A percentile compares a stretch with the other conserved stretches of the same genome.
Conservation (phyloP, 257 asterid genomes). For the Nicotiana obtusifolia region DNA sequence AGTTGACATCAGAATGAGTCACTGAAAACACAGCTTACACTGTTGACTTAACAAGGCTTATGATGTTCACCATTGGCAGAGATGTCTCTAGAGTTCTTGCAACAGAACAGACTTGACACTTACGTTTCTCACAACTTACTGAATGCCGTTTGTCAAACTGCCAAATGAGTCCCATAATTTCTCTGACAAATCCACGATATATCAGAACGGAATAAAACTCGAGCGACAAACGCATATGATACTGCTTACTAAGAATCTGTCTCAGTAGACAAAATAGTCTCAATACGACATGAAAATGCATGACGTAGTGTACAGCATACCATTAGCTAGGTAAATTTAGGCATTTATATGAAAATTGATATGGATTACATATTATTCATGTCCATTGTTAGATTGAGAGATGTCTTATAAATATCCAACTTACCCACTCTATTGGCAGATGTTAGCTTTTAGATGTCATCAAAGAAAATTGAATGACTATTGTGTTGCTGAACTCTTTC, state of each 20-base stretch:
- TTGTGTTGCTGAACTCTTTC: not conserved
- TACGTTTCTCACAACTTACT: not conserved
- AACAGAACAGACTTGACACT: not conserved
- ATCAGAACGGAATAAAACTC: not conserved
- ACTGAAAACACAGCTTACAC: not conserved
- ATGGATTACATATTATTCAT: not conserved
- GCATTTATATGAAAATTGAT: not conserved
- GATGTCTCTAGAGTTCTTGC: not conserved
- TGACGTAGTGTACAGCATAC: not conserved
- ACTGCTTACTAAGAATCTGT: not conserved
- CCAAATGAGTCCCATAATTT: not conserved
- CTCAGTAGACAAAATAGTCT: not conserved
- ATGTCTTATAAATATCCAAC: not conserved
- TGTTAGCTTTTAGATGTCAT: not conserved
- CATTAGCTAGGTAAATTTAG: not conserved
- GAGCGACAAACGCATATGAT: not conserved
- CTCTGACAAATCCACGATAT: not conserved
- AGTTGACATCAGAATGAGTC: not conserved
- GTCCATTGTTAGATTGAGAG: not conserved
- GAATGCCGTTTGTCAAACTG: not conserved
- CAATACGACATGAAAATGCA: not conserved
- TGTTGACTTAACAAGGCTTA: not conserved
- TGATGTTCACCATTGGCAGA: not conserved
- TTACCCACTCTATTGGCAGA: not conserved
- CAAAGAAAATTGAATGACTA: not conserved